Conservation (phyloP, 179 eudicot genomes). For the Silene vulgaris region DNA sequence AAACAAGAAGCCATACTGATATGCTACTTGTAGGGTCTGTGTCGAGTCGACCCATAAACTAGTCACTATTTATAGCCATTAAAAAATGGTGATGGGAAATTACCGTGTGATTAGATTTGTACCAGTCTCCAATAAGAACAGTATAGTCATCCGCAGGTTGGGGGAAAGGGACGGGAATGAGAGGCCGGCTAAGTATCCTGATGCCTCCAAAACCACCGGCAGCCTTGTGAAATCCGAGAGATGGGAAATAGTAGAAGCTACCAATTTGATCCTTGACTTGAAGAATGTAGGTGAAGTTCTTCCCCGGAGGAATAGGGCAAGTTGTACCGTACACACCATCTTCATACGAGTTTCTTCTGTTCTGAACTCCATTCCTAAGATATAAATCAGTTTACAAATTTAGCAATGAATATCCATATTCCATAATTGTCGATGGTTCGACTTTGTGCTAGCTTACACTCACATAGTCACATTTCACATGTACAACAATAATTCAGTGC, state of each 20-base stretch:
- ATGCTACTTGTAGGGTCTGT: neutral
- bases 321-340: slow-evolving; percentile 94
- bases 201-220: slow-evolving; percentile 97
- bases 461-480: no score
- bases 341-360: slow-evolving; percentile 78
- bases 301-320: slow-evolving; percentile 90
- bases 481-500: neutral
- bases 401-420: neutral
- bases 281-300: slow-evolving; percentile 81
- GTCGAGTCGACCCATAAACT: neutral
- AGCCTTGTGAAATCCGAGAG: slow-evolving; percentile 86
- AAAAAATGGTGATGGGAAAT: neutral
- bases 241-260: slow-evolving; percentile 88
- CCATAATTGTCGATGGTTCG: neutral
- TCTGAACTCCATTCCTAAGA: slow-evolving; percentile 77
- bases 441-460: neutral
- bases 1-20: neutral
- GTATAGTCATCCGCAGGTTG: slow-evolving; percentile 73
- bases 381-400: neutral
- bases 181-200: slow-evolving; percentile 79
- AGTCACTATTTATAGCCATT: neutral
- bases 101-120: slow-evolving; percentile 85
- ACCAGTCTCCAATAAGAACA: slow-evolving; percentile 92
- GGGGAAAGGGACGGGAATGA: slow-evolving; percentile 77
- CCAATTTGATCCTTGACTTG: slow-evolving; percentile 98